These are phyloP conservation scores for Penicillium fimorum DNA, from an alignment of 495 filamentous ascomycete genomes.

Conservation along the genomic window DNA sequence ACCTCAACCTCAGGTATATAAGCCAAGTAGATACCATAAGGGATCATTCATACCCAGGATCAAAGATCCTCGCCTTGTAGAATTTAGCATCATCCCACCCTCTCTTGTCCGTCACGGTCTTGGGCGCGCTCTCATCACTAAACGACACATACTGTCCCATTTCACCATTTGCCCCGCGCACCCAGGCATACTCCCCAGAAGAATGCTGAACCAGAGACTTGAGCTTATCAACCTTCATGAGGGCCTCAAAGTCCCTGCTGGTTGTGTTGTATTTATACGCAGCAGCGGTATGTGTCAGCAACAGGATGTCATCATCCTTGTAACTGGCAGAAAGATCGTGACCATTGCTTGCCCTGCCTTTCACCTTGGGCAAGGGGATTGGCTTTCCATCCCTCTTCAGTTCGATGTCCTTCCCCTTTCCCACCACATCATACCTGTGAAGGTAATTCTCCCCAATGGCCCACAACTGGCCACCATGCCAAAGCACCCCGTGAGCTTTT, in stretches of 20 bases:
- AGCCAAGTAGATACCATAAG: background rate
- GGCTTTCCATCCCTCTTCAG: background rate
- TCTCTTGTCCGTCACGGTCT: background rate
- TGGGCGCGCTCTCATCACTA: background rate
- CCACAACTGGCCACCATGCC: background rate
- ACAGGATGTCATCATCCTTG: background rate
- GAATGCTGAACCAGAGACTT: background rate
- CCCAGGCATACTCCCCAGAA: background rate
- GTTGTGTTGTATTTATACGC: background rate
- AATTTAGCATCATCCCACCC: background rate
- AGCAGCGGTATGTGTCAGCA: background rate
- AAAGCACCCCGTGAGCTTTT: background rate
- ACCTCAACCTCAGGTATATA: background rate
- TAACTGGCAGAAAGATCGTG: background rate
- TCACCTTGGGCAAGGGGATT: background rate
- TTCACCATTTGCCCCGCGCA: background rate
- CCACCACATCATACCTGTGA: background rate
- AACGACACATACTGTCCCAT: background rate
- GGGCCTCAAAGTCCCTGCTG: background rate
- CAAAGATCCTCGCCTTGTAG: background rate
- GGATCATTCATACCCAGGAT: background rate
- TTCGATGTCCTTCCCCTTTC: background rate
- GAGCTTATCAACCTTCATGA: background rate
- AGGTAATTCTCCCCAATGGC: background rate
- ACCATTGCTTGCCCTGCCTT: background rate